Percentiles rank a stretch among this genome's conserved stretches.
phyloP scores from a whole-genome alignment of 345 rosid species.

The Moricandia arvensis region DNA sequence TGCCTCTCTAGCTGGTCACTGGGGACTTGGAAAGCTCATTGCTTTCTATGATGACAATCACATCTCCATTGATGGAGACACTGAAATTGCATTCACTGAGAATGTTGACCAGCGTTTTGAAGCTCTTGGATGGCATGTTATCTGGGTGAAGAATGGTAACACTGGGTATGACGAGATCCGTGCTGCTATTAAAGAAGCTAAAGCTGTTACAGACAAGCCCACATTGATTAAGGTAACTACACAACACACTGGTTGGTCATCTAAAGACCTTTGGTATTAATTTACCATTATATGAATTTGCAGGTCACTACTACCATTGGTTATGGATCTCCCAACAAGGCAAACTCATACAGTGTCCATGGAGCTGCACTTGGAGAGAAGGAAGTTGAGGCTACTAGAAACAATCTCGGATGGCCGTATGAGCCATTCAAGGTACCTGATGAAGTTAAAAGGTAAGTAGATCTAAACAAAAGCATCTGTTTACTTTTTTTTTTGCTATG shows the following conservation, averaged over 20 bases:
- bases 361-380: constrained; percentile 97
- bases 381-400: constrained; percentile 99
- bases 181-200: constrained; percentile 98
- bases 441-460: constrained; percentile 72
- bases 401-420: constrained; percentile 90
- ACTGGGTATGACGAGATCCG: constrained; percentile 96
- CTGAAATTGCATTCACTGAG: constrained; percentile 97
- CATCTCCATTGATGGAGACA: constrained; percentile 97
- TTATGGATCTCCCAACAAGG: constrained; percentile 95
- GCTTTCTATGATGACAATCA: constrained; percentile 99
- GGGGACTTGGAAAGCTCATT: constrained; percentile 98
- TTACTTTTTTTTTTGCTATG: neutral
- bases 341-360: constrained; percentile 92
- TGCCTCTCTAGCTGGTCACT: constrained; percentile 91
- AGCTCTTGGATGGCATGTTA: constrained; percentile 99
- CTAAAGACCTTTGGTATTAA: constrained; percentile 7
- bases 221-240: constrained; percentile 71
- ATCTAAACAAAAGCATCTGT: neutral
- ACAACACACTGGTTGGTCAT: neutral
- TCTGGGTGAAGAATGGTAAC: constrained; percentile 99
- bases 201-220: constrained; percentile 92
- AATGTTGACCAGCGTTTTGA: constrained; percentile 77
- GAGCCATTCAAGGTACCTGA: constrained; percentile 97
- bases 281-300: constrained; percentile 1
- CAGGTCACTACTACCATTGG: constrained; percentile 96